Evolutionary conservation across 768 basidiomycete species (phyloP).

Genomic region (Tremella fuciformis): DNA sequence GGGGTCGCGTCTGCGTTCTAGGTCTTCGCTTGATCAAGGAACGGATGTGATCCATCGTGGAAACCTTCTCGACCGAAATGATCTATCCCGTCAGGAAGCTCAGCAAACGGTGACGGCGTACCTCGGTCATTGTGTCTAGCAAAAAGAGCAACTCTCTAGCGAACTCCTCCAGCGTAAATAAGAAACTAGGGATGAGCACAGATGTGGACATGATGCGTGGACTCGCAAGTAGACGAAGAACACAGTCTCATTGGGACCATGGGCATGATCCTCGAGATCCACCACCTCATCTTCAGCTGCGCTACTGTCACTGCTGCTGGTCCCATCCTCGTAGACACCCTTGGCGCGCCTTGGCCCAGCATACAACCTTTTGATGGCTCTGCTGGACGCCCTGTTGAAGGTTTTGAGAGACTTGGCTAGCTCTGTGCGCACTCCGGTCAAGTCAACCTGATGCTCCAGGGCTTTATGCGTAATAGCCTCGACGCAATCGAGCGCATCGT

Average conservation of each 20-base stretch:
- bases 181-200: constrained; percentile 62
- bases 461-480: constrained; percentile 21
- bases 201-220: background rate
- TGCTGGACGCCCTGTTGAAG: constrained; percentile 61
- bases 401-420: constrained; percentile 34
- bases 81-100: constrained; percentile 20
- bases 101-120: constrained; percentile 46
- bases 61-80: constrained; percentile 18
- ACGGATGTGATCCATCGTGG: constrained; percentile 30
- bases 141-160: constrained; percentile 75
- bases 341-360: constrained; percentile 39
- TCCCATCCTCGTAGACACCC: constrained; percentile 25
- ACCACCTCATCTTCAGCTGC: constrained; percentile 16
- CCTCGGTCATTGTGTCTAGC: constrained; percentile 75
- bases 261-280: constrained; percentile 4
- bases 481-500: constrained; percentile 40
- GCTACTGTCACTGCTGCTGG: constrained; percentile 13
- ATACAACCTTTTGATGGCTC: constrained; percentile 75
- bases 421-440: constrained; percentile 23
- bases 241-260: constrained; percentile 66
- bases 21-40: constrained; percentile 15
- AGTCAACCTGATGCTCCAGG: constrained; percentile 11
- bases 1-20: constrained; percentile 11
- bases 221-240: constrained; percentile 90
- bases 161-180: constrained; percentile 95